Conservation (phyloP, 768 basidiomycete genomes). For the Termitomyces sp. region DNA sequence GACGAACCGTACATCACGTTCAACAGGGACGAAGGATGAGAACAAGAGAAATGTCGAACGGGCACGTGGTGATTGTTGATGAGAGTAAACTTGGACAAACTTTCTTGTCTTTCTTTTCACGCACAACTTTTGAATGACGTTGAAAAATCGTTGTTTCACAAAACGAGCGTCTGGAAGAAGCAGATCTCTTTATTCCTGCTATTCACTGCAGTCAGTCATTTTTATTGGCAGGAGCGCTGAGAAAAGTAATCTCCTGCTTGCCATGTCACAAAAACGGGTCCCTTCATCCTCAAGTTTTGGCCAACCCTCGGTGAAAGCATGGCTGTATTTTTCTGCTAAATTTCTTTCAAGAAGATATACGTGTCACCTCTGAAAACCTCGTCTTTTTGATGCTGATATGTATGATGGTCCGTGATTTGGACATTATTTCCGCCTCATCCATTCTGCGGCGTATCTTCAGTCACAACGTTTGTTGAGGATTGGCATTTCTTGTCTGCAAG, state of each 20-base stretch:
- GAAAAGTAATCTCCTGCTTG: not conserved
- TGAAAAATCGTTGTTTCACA: not conserved
- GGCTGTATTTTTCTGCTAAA: not conserved
- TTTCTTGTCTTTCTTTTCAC: not conserved
- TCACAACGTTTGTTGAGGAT: too few species aligned
- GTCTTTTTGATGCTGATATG: too few species aligned
- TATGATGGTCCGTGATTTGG: too few species aligned
- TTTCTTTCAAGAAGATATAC: too few species aligned
- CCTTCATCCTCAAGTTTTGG: too few species aligned
- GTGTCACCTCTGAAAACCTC: too few species aligned
- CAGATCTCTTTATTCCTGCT: not conserved
- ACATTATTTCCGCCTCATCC: too few species aligned
- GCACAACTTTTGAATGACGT: too few species aligned
- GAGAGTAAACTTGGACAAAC: constrained; percentile 4
- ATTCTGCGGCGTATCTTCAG: too few species aligned
- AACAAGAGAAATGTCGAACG: not conserved
- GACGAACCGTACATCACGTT: constrained; percentile 57
- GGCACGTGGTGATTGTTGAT: constrained; percentile 2
- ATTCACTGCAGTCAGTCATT: not conserved
- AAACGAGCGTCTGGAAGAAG: not conserved
- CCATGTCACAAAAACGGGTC: not conserved
- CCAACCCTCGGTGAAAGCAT: not conserved
- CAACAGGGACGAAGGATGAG: constrained; percentile 1
- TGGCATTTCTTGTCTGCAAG: too few species aligned
- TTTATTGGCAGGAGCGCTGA: not conserved